Base-by-base conservation (phyloP, 495 filamentous ascomycete genomes). In the Aspergillus asperescens region DNA sequence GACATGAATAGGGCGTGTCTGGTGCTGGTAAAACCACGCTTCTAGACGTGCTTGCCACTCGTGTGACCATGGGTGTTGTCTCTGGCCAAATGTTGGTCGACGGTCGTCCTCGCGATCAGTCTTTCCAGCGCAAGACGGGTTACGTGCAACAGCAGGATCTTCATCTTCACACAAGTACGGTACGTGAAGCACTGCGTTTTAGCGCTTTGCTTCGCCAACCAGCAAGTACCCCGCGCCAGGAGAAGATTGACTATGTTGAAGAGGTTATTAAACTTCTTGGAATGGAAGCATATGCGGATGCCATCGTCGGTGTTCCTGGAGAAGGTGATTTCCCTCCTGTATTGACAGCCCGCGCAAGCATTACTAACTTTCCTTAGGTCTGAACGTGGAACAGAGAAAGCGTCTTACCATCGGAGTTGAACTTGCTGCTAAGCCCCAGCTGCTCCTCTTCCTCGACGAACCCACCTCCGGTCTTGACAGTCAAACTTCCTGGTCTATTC, bases 91-190 rank as follows among this genome's bases (percentile, higher is more conserved):
- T 82, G 65, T 57, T 81, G 44, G 77, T 82, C 15, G 75, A 81
- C 50, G 79, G 79, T 10, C 58, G 68, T 23, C 70, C 67, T 29
- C 66, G 86, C 15, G 88, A 94, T 61, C 74, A 79, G 15, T 89
- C 87, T 0, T 95, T 95, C 77, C 89, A 93, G 62, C 85, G 90
- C 28, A 93, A 93, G 73, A 95, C 90, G 3, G 91, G 91, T 22
- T 97, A 96, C 59, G 92, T 93, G 16, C 89, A 97, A 61, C 92
- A 97, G 65, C 90, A 95, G 68, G 92, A 97, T 80, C 79, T 97
- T 7, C 91, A 95, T 67, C 77, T 94, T 20, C 76, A 85, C 29
- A 94, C 89, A 0, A 82, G 84, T 1, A 97, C 92, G 5, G 90
- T 95, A 31, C 81, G 90, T 37, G 91, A 78, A 58, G 89, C 91